Evolutionary conservation across 1,139 yeast species (phyloP).

Genomic region (Suhomyces terraborum): DNA sequence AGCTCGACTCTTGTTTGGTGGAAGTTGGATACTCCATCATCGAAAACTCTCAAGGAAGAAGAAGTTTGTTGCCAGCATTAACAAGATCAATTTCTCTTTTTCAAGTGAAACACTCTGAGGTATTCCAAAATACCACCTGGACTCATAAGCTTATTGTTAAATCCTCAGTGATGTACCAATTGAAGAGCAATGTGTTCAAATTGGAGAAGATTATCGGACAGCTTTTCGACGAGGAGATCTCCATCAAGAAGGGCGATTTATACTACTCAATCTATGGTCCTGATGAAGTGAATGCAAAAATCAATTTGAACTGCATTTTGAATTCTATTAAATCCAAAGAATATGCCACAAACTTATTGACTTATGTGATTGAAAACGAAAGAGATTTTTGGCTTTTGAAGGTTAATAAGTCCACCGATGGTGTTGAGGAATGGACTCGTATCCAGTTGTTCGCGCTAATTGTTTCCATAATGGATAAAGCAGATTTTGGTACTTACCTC

Average conservation of each 20-base stretch:
- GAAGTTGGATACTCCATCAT: constrained; percentile 49
- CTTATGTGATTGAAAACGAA: constrained; percentile 44
- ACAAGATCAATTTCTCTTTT: constrained; percentile 45
- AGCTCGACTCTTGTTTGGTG: constrained; percentile 29
- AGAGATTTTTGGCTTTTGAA: constrained; percentile 43
- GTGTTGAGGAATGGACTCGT: constrained; percentile 68
- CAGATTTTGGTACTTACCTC: constrained; percentile 24
- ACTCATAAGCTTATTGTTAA: constrained; percentile 52
- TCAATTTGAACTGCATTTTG: constrained; percentile 49
- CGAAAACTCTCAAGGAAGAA: constrained; percentile 59
- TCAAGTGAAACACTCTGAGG: constrained; percentile 32
- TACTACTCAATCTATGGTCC: constrained; percentile 59
- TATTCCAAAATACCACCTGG: constrained; percentile 53
- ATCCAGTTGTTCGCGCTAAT: constrained; percentile 58
- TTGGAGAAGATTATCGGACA: constrained; percentile 60
- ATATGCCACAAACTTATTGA: constrained; percentile 45
- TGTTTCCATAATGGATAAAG: constrained; percentile 35
- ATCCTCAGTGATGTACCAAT: constrained; percentile 53
- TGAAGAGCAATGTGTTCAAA: constrained; percentile 56
- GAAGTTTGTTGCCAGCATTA: constrained; percentile 66
- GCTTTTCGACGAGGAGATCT: constrained; percentile 44
- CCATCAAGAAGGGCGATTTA: constrained; percentile 30
- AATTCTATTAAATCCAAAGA: constrained; percentile 31
- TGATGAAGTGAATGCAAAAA: constrained; percentile 58
- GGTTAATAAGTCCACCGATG: constrained; percentile 61